phyloP scores from a whole-genome alignment of 179 eudicot genomes.

The Spinacia oleracea region DNA sequence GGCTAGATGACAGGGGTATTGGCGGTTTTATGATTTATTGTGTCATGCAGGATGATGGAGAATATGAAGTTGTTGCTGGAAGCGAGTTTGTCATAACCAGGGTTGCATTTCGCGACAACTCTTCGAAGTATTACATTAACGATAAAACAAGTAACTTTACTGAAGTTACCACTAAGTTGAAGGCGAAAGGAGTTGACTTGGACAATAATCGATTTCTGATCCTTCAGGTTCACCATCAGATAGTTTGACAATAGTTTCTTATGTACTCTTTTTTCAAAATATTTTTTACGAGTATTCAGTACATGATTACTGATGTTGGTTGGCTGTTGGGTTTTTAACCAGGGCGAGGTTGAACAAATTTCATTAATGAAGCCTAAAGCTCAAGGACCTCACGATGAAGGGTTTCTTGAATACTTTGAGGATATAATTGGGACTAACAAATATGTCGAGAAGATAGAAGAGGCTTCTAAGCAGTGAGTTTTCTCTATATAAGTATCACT shows the following conservation, averaged over 20 bases:
- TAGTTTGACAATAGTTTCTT: no score
- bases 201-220: constrained; percentile 95
- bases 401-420: constrained; percentile 94
- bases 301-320: constrained; percentile 5
- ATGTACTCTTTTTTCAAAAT: no score
- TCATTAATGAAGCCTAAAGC: constrained; percentile 99
- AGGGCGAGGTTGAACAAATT: constrained; percentile 99
- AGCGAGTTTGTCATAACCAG: constrained; percentile 85
- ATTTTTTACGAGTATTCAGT: neutral
- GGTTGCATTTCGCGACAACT: constrained; percentile 84
- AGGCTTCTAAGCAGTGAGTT: constrained; percentile 78
- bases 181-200: constrained; percentile 96
- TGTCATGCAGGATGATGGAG: constrained; percentile 67
- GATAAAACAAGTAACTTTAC: constrained; percentile 77
- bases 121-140: constrained; percentile 86
- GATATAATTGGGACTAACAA: constrained; percentile 92
- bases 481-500: neutral
- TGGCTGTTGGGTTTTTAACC: constrained; percentile 21
- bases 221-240: constrained; percentile 67
- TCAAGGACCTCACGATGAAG: constrained; percentile 98
- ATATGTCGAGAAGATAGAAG: constrained; percentile 94
- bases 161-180: constrained; percentile 82
- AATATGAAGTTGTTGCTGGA: constrained; percentile 83
- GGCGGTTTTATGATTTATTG: neutral
- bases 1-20: neutral